A percentile compares a stretch with the other conserved stretches of the same genome.
Evolutionary conservation across 805 yeast species (phyloP).

Genomic region (Ogataea nakhonphanomensis): DNA sequence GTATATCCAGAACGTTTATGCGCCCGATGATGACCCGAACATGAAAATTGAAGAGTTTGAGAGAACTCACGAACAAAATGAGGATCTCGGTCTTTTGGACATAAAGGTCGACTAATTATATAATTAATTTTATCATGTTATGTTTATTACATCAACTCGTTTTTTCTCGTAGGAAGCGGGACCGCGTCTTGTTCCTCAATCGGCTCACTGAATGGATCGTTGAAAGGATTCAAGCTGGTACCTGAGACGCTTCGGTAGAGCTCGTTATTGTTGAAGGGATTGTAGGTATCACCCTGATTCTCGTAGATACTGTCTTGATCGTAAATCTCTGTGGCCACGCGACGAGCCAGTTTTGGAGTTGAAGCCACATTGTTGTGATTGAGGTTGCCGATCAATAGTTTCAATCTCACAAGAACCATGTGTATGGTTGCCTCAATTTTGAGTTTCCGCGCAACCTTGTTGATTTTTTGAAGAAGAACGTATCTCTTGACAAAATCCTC

Average conservation of each 20-base stretch:
- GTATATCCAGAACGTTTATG: slow-evolving; percentile 96
- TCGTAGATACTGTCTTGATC: slow-evolving; percentile 5
- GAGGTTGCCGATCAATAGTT: slow-evolving; percentile 32
- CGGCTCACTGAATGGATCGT: slow-evolving; percentile 9
- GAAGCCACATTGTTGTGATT: background rate
- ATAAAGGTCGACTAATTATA: slow-evolving; percentile 28
- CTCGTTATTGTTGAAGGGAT: slow-evolving; percentile 21
- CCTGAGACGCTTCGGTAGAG: slow-evolving; percentile 26
- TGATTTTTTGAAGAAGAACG: slow-evolving; percentile 54
- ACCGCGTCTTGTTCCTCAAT: slow-evolving; percentile 3
- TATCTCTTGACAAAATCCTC: slow-evolving; percentile 67
- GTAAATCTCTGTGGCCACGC: slow-evolving; percentile 5
- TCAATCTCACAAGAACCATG: slow-evolving; percentile 47
- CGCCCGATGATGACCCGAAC: slow-evolving; percentile 97
- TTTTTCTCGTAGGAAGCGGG: background rate
- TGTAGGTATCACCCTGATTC: slow-evolving; percentile 15
- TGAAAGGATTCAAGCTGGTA: slow-evolving; percentile 30
- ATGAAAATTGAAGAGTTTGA: slow-evolving; percentile 89
- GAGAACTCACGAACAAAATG: slow-evolving; percentile 86
- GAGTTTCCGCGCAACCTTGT: slow-evolving; percentile 40
- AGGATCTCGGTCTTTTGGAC: slow-evolving; percentile 78
- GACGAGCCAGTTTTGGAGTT: slow-evolving; percentile 1
- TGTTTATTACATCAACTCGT: background rate
- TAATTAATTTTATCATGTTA: too few species aligned
- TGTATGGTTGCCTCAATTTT: slow-evolving; percentile 45